Percentiles rank a stretch among this genome's conserved stretches.
Evolutionary conservation across 495 filamentous ascomycete species (phyloP).

Genomic region (Xylaria venustula): DNA sequence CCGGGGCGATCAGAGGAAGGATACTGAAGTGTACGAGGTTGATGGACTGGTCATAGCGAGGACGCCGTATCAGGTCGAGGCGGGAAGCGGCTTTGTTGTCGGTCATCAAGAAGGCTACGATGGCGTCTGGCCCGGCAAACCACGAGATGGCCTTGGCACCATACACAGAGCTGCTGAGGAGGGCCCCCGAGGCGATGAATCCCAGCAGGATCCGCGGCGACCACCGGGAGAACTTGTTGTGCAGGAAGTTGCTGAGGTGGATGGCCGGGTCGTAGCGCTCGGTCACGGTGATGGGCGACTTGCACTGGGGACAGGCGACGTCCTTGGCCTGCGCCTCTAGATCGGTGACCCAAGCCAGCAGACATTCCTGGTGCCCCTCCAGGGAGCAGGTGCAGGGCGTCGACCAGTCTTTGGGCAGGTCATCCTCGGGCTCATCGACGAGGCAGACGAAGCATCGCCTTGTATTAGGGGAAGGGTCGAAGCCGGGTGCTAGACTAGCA

Average conservation of each 20-base stretch:
- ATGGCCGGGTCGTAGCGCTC: slow-evolving; percentile 70
- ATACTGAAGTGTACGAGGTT: slow-evolving; percentile 22
- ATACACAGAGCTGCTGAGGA: slow-evolving; percentile 42
- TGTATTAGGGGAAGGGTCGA: slow-evolving; percentile 32
- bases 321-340: slow-evolving; percentile 62
- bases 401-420: slow-evolving; percentile 68
- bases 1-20: slow-evolving; percentile 39
- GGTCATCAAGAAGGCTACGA: slow-evolving; percentile 24
- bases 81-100: background rate
- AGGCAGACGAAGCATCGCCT: slow-evolving; percentile 94
- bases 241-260: slow-evolving; percentile 53
- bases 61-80: slow-evolving; percentile 5
- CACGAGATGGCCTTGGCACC: slow-evolving; percentile 31
- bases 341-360: slow-evolving; percentile 88
- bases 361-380: slow-evolving; percentile 84
- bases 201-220: slow-evolving; percentile 59
- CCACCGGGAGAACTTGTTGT: slow-evolving; percentile 52
- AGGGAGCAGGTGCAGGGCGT: slow-evolving; percentile 86
- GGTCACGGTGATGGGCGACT: slow-evolving; percentile 70
- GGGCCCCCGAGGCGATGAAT: slow-evolving; percentile 53
- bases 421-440: slow-evolving; percentile 72
- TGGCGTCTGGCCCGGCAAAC: slow-evolving; percentile 37
- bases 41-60: background rate
- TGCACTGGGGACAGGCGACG: slow-evolving; percentile 85
- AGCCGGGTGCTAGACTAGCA: background rate